Base-by-base conservation (phyloP, 164 flowering plant species). In the Sedum album region DNA sequence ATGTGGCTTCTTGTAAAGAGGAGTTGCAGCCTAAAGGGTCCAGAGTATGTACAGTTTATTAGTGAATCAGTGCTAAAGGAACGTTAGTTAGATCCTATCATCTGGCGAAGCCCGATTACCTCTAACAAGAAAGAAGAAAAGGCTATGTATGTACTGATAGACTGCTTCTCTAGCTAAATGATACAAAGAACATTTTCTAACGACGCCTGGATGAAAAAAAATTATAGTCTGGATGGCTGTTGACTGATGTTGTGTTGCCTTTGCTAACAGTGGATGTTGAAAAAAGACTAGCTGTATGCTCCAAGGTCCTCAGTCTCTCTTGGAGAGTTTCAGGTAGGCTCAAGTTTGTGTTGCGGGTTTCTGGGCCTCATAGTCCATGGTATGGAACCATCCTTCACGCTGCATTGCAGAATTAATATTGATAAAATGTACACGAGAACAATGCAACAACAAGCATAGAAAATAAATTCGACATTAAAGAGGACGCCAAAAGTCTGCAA, bases 341-440 rank as follows among this genome's bases (percentile, higher is more conserved):
- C 10, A 69, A 65, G 71, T 57, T 60, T 35, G 38, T 7, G 38
- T 3, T 13, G 63, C 26, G 8, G 36, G 33, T 30, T 20, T 74
- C 36, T 30, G 49, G 26, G 26, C 31, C 41, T 44, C 38, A 25
- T 72, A 57, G 26, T 68, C 76, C 74, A 72, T 83, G 31, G 51
- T 77, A 65, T 66, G 74, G 77, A 87, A 87, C 96, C 96, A 89
- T 70, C 86, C 76, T 75, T 87, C 96, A 44, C 70, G 73, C 95
- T 89, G 86, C 65, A 57, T 31, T 68, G 4, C 44, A 42, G 31
- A 42, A 28, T 21, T 9, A 28, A 18, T n/a, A 66, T 46, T 25
- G 21, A 66, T 21, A 44, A 46, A 30, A 3, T 28, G 33, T 66
- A 30, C n/a, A 39, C 26, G 15, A 10, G 17, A 36, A 4, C 17